A percentile compares a stretch with the other conserved stretches of the same genome.
Conservation (phyloP, 2,329 filamentous ascomycete genomes). For the Trichoderma sp. region DNA sequence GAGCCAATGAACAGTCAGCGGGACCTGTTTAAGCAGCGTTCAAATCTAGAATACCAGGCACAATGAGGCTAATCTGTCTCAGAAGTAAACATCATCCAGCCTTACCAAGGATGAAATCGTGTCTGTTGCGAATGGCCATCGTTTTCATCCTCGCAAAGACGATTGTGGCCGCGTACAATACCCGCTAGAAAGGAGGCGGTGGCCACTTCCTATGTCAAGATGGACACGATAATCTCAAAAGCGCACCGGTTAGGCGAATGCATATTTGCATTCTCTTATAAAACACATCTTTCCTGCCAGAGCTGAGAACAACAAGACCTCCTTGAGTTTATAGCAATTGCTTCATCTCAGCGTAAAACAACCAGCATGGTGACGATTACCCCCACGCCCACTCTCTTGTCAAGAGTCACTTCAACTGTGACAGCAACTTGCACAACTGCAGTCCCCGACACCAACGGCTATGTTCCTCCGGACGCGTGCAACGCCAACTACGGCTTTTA, state of each 20-base stretch:
- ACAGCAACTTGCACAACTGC: slow-evolving; percentile 31
- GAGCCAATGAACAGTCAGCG: neutral
- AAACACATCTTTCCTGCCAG: neutral
- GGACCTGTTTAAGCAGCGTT: neutral
- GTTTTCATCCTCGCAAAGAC: neutral
- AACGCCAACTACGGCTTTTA: slow-evolving; percentile 34
- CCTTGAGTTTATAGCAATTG: neutral
- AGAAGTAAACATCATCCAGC: neutral
- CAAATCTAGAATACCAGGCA: neutral
- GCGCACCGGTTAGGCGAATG: neutral
- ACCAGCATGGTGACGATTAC: neutral
- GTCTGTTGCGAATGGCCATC: neutral
- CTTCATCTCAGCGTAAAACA: neutral
- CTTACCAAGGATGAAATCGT: neutral
- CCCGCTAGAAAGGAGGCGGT: neutral
- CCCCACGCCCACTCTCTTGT: neutral
- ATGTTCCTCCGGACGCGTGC: slow-evolving; percentile 33
- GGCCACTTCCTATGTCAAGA: neutral
- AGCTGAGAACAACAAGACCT: neutral
- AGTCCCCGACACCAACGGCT: slow-evolving; percentile 32
- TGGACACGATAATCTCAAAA: neutral
- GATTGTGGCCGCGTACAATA: neutral
- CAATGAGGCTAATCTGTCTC: neutral
- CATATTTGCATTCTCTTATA: neutral
- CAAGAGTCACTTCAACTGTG: neutral